These are phyloP conservation scores for Boletus pseudo-olivaceus DNA, from an alignment of 768 basidiomycete genomes.

Conservation along the genomic window DNA sequence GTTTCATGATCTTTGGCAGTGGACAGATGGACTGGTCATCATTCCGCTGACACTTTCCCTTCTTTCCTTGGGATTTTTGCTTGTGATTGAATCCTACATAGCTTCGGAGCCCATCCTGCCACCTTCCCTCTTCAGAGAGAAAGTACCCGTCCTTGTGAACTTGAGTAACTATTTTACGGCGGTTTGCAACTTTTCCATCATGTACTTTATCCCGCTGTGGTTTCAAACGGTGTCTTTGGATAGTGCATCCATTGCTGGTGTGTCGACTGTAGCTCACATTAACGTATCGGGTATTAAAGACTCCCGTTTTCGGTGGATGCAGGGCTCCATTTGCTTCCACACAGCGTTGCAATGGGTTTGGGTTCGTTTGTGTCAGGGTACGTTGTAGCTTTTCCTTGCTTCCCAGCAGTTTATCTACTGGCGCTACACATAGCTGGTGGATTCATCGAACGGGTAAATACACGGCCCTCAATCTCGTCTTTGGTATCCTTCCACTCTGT, in stretches of 20 bases:
- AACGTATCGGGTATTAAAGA: not conserved
- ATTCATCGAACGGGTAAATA: constrained; percentile 13
- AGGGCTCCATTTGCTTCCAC: constrained; percentile 14
- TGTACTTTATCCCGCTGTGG: constrained; percentile 16
- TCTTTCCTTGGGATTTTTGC: constrained; percentile 5
- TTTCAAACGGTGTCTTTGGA: constrained; percentile 13
- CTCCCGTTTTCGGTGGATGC: not conserved
- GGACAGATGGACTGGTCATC: constrained; percentile 5
- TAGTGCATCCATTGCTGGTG: constrained; percentile 10
- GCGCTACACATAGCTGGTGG: constrained; percentile 2
- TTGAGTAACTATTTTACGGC: constrained; percentile 8
- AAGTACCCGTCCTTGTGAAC: constrained; percentile 5
- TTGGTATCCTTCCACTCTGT: constrained; percentile 9
- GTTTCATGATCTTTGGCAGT: not conserved
- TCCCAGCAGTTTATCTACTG: not conserved
- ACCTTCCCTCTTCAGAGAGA: constrained; percentile 2
- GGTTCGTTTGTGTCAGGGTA: constrained; percentile 12
- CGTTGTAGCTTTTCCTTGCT: not conserved
- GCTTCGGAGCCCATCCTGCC: constrained; percentile 13
- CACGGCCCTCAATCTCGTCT: constrained; percentile 5
- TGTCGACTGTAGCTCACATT: not conserved
- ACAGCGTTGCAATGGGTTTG: constrained; percentile 11
- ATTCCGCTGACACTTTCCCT: constrained; percentile 7
- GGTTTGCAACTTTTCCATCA: constrained; percentile 13
- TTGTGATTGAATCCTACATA: constrained; percentile 4